Conservation (phyloP, 768 basidiomycete genomes). For the Trametes punicea region DNA sequence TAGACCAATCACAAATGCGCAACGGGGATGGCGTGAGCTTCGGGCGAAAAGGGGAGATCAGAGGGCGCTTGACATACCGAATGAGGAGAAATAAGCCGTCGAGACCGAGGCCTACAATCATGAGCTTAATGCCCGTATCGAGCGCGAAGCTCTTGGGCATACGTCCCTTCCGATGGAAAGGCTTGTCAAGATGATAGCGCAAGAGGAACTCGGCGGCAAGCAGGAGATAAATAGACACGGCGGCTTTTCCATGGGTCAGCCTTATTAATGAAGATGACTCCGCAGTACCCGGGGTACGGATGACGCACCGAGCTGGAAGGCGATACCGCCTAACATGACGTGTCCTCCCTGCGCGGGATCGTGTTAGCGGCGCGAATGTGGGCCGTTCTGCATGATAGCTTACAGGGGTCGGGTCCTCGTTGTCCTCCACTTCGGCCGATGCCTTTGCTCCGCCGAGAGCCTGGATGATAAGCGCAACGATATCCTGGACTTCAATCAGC, state of each 20-base stretch:
- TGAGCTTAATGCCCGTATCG: slow-evolving; percentile 27
- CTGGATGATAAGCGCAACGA: slow-evolving; percentile 61
- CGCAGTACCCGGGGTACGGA: not conserved
- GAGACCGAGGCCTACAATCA: slow-evolving; percentile 35
- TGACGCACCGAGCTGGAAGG: slow-evolving; percentile 49
- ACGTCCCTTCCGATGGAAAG: slow-evolving; percentile 26
- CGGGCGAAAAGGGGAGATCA: slow-evolving; percentile 7
- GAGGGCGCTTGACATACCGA: slow-evolving; percentile 34
- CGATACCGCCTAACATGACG: slow-evolving; percentile 63
- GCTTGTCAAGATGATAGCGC: slow-evolving; percentile 36
- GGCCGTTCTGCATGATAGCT: not conserved
- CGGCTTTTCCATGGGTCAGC: slow-evolving; percentile 27
- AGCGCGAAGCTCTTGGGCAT: slow-evolving; percentile 11
- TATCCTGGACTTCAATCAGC: slow-evolving; percentile 34
- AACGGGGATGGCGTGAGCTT: not conserved
- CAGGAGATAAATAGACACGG: slow-evolving; percentile 40
- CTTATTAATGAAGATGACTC: not conserved
- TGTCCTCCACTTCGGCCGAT: slow-evolving; percentile 21
- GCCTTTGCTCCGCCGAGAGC: slow-evolving; percentile 61
- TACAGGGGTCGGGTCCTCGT: slow-evolving; percentile 24
- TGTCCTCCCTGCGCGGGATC: slow-evolving; percentile 37
- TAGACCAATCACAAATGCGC: not conserved
- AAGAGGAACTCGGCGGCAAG: slow-evolving; percentile 45
- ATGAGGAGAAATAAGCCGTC: slow-evolving; percentile 48
- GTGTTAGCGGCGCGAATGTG: too few relatives aligned